Percentiles rank a stretch among this genome's conserved stretches.
Conservation (phyloP, 805 yeast genomes). For the Cyberlindnera petersonii region DNA sequence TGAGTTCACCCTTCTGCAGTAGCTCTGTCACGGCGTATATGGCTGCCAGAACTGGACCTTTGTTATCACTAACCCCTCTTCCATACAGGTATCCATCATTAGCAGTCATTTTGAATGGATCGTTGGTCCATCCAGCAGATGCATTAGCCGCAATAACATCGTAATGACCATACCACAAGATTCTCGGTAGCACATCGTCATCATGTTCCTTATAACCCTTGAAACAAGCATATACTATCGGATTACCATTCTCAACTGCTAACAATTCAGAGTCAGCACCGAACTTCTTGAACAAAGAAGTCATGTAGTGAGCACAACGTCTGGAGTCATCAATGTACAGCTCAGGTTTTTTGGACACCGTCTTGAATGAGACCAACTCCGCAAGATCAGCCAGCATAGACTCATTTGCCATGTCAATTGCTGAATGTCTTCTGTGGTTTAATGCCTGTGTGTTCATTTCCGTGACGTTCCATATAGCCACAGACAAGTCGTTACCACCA, state of each 20-base stretch:
- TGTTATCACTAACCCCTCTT: conserved; percentile 91
- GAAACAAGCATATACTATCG: conserved; percentile 78
- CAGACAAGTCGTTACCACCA: conserved; percentile 67
- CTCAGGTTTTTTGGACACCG: conserved; percentile 75
- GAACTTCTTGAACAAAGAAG: conserved; percentile 53
- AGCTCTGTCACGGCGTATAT: conserved; percentile 82
- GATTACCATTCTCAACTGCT: conserved; percentile 77
- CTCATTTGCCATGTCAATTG: conserved; percentile 46
- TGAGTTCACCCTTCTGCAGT: conserved; percentile 44
- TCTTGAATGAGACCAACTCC: conserved; percentile 61
- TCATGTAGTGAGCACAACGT: conserved; percentile 76
- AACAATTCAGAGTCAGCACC: conserved; percentile 72
- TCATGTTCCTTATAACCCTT: conserved; percentile 35
- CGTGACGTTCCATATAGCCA: conserved; percentile 67
- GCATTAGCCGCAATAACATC: conserved; percentile 84
- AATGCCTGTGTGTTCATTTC: conserved; percentile 8
- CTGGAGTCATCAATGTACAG: conserved; percentile 72
- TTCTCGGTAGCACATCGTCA: conserved; percentile 33
- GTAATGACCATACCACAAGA: conserved; percentile 93
- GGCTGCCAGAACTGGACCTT: conserved; percentile 88
- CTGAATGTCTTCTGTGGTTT: conserved; percentile 12
- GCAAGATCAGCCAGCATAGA: conserved; percentile 59
- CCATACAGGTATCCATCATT: conserved; percentile 84
- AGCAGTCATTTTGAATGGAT: conserved; percentile 74
- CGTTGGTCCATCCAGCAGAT: conserved; percentile 63